These are phyloP conservation scores for Panaeolus cyanescens DNA, from an alignment of 768 basidiomycete species.

Conservation along the genomic window DNA sequence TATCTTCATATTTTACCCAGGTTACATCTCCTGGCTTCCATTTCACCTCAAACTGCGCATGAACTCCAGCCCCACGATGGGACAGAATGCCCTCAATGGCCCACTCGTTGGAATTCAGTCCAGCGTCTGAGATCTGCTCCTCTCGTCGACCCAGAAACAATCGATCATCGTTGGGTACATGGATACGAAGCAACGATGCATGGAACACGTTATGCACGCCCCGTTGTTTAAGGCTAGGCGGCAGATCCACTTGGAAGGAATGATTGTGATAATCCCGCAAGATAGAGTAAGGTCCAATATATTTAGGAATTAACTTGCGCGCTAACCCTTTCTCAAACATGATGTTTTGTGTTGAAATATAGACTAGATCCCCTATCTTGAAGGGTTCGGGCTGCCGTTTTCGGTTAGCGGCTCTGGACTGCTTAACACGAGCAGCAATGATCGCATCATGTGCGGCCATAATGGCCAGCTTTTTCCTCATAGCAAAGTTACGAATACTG, in stretches of 20 bases:
- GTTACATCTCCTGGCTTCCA: constrained; percentile 16
- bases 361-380: constrained; percentile 9
- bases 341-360: constrained; percentile 14
- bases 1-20: constrained; percentile 20
- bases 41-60: no score
- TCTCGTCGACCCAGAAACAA: constrained; percentile 32
- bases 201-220: constrained; percentile 18
- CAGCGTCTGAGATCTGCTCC: constrained; percentile 11
- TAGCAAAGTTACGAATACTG: constrained; percentile 11
- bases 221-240: constrained; percentile 14
- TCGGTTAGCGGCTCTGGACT: constrained; percentile 25
- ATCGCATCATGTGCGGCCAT: constrained; percentile 26
- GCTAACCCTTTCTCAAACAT: constrained; percentile 8
- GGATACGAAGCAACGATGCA: background rate
- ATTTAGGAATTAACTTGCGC: constrained; percentile 14
- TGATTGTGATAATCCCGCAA: constrained; percentile 8
- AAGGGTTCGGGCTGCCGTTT: background rate
- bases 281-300: constrained; percentile 13
- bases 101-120: constrained; percentile 19
- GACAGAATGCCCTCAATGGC: constrained; percentile 19
- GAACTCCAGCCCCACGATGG: no score
- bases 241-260: constrained; percentile 5
- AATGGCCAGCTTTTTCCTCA: constrained; percentile 18
- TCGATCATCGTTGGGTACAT: constrained; percentile 30
- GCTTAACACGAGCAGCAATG: constrained; percentile 23